Conservation (phyloP, 1,139 yeast genomes). For the Kluyveromyces sp. region DNA sequence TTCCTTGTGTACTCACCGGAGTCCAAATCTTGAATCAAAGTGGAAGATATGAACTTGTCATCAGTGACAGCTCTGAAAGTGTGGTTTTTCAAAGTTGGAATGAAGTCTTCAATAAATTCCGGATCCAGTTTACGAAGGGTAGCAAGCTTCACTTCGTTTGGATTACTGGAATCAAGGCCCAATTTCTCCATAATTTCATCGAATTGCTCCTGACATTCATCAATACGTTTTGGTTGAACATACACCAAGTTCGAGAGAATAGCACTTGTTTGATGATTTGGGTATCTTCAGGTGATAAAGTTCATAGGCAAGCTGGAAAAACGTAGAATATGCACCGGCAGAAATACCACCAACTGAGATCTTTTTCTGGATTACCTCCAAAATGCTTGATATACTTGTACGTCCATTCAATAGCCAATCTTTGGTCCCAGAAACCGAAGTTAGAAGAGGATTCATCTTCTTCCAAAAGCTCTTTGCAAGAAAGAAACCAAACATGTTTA, state of each 20-base stretch:
- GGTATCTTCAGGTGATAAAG: slow-evolving; percentile 28
- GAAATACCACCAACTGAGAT: slow-evolving; percentile 29
- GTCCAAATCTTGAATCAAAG: slow-evolving; percentile 28
- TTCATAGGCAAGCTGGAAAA: slow-evolving; percentile 34
- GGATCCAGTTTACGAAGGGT: slow-evolving; percentile 21
- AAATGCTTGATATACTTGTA: slow-evolving; percentile 28
- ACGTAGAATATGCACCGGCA: slow-evolving; percentile 26
- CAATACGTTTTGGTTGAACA: slow-evolving; percentile 33
- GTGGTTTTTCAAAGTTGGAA: slow-evolving; percentile 29
- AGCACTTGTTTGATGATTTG: slow-evolving; percentile 33
- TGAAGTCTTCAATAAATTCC: slow-evolving; percentile 23
- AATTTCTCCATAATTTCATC: slow-evolving; percentile 28
- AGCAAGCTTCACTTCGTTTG: slow-evolving; percentile 19
- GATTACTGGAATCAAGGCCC: slow-evolving; percentile 9
- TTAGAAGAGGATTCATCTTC: slow-evolving; percentile 22
- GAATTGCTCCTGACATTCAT: slow-evolving; percentile 33
- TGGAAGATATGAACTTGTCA: slow-evolving; percentile 28
- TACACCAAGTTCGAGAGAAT: slow-evolving; percentile 32
- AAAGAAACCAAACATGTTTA: slow-evolving; percentile 37
- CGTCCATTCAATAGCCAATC: slow-evolving; percentile 36
- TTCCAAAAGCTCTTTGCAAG: slow-evolving; percentile 18
- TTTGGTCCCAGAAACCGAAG: slow-evolving; percentile 39
- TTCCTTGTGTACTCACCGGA: slow-evolving; percentile 31
- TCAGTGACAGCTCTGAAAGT: slow-evolving; percentile 38
- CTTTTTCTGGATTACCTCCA: slow-evolving; percentile 29